These are phyloP conservation scores for Solanum medicagineum DNA, from an alignment of 257 asterid genomes.

Conservation along the genomic window DNA sequence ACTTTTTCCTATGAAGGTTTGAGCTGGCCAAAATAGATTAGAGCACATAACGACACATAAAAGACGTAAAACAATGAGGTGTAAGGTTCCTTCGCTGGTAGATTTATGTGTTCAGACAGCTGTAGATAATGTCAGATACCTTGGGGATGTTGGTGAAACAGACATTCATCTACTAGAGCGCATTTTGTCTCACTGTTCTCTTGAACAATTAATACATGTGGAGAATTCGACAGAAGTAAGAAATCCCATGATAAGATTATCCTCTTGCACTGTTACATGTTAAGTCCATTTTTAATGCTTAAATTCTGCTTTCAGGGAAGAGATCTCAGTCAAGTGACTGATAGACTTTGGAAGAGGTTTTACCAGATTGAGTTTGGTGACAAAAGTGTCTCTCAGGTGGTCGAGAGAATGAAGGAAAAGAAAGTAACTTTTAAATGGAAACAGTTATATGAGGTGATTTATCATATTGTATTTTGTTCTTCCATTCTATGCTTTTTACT, in stretches of 20 bases:
- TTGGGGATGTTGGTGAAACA: slow-evolving; percentile 84
- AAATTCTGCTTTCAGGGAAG: slow-evolving; percentile 37
- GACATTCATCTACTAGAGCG: slow-evolving; percentile 68
- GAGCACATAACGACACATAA: neutral
- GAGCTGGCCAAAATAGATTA: neutral
- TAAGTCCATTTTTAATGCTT: neutral
- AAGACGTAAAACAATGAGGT: slow-evolving; percentile 6
- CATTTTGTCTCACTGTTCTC: slow-evolving; percentile 61
- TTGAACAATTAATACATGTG: slow-evolving; percentile 59
- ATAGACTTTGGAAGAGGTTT: slow-evolving; percentile 60
- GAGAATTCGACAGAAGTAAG: slow-evolving; percentile 69
- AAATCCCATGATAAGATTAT: neutral
- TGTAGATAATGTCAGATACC: slow-evolving; percentile 59
- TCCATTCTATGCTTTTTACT: neutral
- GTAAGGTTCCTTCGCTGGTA: slow-evolving; percentile 50
- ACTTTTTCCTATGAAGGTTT: neutral
- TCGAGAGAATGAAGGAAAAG: slow-evolving; percentile 38
- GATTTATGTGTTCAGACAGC: slow-evolving; percentile 69
- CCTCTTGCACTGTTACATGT: neutral
- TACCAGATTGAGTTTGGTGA: slow-evolving; percentile 47
- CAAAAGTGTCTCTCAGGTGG: slow-evolving; percentile 22
- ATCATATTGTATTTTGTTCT: neutral
- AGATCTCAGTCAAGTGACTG: slow-evolving; percentile 77
- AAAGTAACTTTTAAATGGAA: slow-evolving; percentile 52
- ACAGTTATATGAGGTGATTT: slow-evolving; percentile 46